Conservation (phyloP, 768 basidiomycete genomes). For the Suillus fuscotomentosus region DNA sequence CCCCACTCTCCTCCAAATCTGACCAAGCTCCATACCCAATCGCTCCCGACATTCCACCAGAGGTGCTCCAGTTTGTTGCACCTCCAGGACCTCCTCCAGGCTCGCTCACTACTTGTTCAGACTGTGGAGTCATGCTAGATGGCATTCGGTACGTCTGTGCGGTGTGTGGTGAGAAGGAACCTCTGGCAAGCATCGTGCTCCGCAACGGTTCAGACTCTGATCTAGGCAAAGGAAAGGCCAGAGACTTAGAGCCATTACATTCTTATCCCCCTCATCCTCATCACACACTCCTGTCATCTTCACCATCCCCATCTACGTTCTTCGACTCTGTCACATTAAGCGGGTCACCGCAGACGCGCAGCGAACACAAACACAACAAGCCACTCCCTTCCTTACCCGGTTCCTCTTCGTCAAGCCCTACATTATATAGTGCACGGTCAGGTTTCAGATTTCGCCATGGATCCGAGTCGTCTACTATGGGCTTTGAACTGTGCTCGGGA, state of each 20-base stretch:
- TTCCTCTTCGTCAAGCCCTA: slow-evolving; percentile 22
- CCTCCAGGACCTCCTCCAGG: slow-evolving; percentile 52
- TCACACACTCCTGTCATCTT: slow-evolving; percentile 21
- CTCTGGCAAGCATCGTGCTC: slow-evolving; percentile 26
- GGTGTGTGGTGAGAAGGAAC: slow-evolving; percentile 78
- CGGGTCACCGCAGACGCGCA: slow-evolving; percentile 12
- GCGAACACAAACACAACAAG: slow-evolving; percentile 32
- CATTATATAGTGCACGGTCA: slow-evolving; percentile 9
- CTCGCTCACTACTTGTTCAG: slow-evolving; percentile 77
- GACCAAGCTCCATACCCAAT: slow-evolving; percentile 19
- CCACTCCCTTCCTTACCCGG: slow-evolving; percentile 45
- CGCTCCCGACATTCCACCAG: slow-evolving; percentile 42
- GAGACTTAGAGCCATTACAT: slow-evolving; percentile 19
- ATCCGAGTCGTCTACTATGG: slow-evolving; percentile 26
- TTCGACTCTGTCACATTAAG: slow-evolving; percentile 17
- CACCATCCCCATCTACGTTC: slow-evolving; percentile 18
- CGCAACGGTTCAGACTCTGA: slow-evolving; percentile 12
- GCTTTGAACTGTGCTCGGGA: slow-evolving; percentile 82
- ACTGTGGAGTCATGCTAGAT: slow-evolving; percentile 72
- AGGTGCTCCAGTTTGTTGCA: slow-evolving; percentile 52
- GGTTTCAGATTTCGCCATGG: background rate
- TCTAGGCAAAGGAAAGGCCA: slow-evolving; percentile 49
- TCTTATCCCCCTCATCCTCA: slow-evolving; percentile 37
- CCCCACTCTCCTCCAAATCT: slow-evolving; percentile 13
- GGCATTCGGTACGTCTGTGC: slow-evolving; percentile 89